phyloP scores from a whole-genome alignment of 2,329 filamentous ascomycete species.

The Ceratocystis smalleyi region DNA sequence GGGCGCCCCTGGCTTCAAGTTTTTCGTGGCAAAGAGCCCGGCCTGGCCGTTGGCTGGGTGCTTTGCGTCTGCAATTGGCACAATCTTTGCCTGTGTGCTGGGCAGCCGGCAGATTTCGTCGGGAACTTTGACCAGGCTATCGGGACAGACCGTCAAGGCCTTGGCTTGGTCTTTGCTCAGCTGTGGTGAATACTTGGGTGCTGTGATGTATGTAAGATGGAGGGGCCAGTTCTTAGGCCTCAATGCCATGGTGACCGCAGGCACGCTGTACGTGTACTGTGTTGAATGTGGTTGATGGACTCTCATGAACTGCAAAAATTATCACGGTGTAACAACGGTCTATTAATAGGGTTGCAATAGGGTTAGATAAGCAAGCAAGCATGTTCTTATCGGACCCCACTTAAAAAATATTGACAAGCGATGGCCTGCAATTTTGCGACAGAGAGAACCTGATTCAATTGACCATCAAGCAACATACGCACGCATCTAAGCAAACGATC shows the following conservation, averaged over 20 bases:
- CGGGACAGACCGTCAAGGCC: constrained; percentile 17
- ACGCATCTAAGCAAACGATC: background rate
- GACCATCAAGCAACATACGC: background rate
- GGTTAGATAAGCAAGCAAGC: constrained; percentile 14
- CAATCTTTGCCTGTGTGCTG: constrained; percentile 37
- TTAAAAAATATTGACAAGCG: constrained; percentile 15
- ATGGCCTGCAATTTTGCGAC: constrained; percentile 14
- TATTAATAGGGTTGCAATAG: constrained; percentile 9
- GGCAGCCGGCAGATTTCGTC: constrained; percentile 29
- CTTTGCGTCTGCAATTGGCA: constrained; percentile 31
- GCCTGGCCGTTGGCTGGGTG: constrained; percentile 45
- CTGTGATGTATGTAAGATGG: constrained; percentile 35
- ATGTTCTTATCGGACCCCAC: constrained; percentile 15
- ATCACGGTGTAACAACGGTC: background rate
- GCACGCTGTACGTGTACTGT: background rate
- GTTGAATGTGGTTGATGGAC: background rate
- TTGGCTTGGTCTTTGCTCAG: constrained; percentile 30
- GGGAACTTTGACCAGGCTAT: constrained; percentile 23
- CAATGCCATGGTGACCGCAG: background rate
- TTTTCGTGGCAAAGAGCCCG: constrained; percentile 43
- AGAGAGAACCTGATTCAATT: background rate
- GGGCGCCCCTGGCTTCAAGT: constrained; percentile 38
- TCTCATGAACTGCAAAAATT: background rate
- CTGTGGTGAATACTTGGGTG: constrained; percentile 33
- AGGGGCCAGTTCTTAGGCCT: constrained; percentile 44